Base-by-base conservation (phyloP, 2,329 filamentous ascomycete species). In the Aspergillus sp. region DNA sequence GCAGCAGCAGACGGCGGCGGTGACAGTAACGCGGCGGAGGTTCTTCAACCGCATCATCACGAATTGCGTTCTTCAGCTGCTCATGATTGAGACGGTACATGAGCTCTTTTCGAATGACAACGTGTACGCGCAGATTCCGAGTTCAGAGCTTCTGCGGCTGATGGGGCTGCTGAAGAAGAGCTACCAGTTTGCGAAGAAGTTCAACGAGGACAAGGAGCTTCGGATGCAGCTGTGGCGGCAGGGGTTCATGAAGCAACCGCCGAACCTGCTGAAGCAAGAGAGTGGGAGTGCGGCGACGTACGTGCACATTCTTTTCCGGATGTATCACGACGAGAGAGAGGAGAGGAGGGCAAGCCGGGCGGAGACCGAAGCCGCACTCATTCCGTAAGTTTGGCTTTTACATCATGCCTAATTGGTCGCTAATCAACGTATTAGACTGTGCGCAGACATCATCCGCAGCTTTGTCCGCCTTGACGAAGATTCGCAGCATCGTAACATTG, bases 41-140 rank as follows among this genome's bases (percentile, higher is more conserved):
- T 95, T 95, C 68, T 98, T 98, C 72, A 98, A 98, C 64, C 84
- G 89, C 47, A 99, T 99, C 59, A 99, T 99, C 60, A 95, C 89
- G 10, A 89, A 93, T 45, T 99, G 91, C 56, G 93, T 98, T 3
- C 69, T 99, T 6, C 93, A 98, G 60, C 75, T 98, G 2, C 77
- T 99, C 43, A 98, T 98, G 86, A 98, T 98, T 48, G 93, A 98
- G 60, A 99, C 93, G 0, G 93, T 99, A 26, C 93, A 93, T 52
- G 93, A 99, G 60, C 77, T 99, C 30, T 98, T 98, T 67, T 93
- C 86, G 47, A 98, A 96, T 59, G 88, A 96, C 54, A 77, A 83
- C 1, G 93, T 98, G 11, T 98, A 98, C 56, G 72, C 79, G 4
- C 80, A 93, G 55, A 98, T 98, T 24, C 93, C 91, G 0, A 94